Percentiles rank a stretch among this genome's conserved stretches.
phyloP scores from a whole-genome alignment of 2,329 filamentous ascomycete species.

The Penicillium griseofulvum region DNA sequence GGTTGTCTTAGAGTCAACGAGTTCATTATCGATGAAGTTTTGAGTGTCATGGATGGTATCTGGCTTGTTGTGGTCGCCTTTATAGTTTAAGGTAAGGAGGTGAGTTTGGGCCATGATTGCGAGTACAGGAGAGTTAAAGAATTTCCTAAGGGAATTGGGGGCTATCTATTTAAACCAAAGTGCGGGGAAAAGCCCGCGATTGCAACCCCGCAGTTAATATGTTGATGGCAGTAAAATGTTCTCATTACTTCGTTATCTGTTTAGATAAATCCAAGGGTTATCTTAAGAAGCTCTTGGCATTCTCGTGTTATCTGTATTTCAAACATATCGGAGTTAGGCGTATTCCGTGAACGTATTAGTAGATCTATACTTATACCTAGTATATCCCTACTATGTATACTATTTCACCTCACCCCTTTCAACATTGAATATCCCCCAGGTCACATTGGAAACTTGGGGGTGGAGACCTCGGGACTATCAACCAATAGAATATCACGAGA shows the following conservation, averaged over 20 bases:
- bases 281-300: neutral
- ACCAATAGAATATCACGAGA: neutral
- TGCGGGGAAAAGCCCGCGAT: constrained; percentile 2
- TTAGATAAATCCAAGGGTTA: neutral
- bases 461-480: neutral
- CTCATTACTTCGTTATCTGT: neutral
- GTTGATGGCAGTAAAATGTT: too few relatives aligned
- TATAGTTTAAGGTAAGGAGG: neutral
- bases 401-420: too few relatives aligned
- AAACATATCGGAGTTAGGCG: neutral
- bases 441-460: too few relatives aligned
- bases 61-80: neutral
- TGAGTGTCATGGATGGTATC: neutral
- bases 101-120: neutral
- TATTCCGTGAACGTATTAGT: neutral
- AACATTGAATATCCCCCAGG: too few relatives aligned
- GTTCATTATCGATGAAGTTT: constrained; percentile 1
- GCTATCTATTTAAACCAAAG: neutral
- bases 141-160: neutral
- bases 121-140: neutral
- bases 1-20: neutral
- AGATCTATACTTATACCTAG: too few relatives aligned
- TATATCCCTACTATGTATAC: too few relatives aligned
- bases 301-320: neutral
- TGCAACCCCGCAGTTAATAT: neutral